These are phyloP conservation scores for Suhomyces atakaporum DNA, from an alignment of 1,139 yeast species.

Conservation along the genomic window DNA sequence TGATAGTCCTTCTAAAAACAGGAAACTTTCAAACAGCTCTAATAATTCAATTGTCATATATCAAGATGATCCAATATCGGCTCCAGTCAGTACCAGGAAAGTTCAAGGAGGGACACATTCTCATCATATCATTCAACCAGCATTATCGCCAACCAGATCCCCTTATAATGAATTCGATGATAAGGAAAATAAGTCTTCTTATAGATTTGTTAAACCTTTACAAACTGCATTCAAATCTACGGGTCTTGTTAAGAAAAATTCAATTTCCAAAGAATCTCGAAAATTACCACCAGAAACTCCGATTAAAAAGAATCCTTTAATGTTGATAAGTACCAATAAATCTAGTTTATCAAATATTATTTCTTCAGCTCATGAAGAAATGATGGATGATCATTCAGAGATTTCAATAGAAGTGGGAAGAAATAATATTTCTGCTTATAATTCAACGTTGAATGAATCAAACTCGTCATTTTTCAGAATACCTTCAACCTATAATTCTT, in stretches of 20 bases:
- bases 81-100: conserved; percentile 12
- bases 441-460: conserved; percentile 30
- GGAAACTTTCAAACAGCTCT: conserved; percentile 30
- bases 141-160: conserved; percentile 8
- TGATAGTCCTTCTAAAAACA: conserved; percentile 39
- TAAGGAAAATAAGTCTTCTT: conserved; percentile 49
- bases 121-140: conserved; percentile 3
- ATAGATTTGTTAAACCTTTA: conserved; percentile 75
- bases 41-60: conserved; percentile 18
- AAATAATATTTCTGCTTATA: conserved; percentile 27
- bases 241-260: conserved; percentile 73
- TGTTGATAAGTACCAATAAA: conserved; percentile 33
- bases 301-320: conserved; percentile 61
- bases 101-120: conserved; percentile 6
- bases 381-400: conserved; percentile 26
- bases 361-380: conserved; percentile 25
- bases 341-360: conserved; percentile 22
- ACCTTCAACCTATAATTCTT: conserved; percentile 22
- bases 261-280: conserved; percentile 37
- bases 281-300: conserved; percentile 77
- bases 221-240: conserved; percentile 82
- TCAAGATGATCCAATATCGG: conserved; percentile 15
- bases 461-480: conserved; percentile 40
- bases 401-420: conserved; percentile 47
- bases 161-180: conserved; percentile 25